Base-by-base conservation (phyloP, 129 eudicot genomes). In the Escallonia rubra region DNA sequence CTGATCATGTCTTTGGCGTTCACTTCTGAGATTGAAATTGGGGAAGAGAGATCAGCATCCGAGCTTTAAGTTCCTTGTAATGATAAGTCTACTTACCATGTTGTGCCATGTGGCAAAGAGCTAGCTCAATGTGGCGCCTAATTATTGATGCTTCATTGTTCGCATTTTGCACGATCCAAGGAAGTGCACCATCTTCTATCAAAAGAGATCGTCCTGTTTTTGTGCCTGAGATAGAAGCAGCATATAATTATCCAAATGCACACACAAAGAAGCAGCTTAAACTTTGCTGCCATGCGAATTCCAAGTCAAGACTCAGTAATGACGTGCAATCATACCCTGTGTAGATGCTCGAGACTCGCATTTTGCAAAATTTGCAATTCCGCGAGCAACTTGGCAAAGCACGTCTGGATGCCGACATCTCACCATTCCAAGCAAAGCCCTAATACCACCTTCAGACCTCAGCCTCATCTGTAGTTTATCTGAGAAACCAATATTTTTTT, bases 321-420 rank as follows among this genome's bases (percentile, higher is more conserved):
- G 34, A 23, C 34, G 34, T 23, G 34, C 34, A 23, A 23, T 23
- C 34, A 23, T 86, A 86, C 99, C 97, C 74, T 90, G 93, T 72
- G 79, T 75, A 55, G 88, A 80, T 34, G 96, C 82, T 73, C 97
- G 85, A 56, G 99, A 94, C 74, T 94, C 99, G 64, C 99, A 94
- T 77, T 94, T 94, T 6, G 99, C 97, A 76, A 94, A 94, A 80
- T 94, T 94, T 62, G 99, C 99, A 73, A 94, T 85, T 43, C 99
- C 99, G 16, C 99, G 99, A 62, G 99, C 99, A 84, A 94, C 91
- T 86, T 94, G 99, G 52, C 96, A 85, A 58, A 94, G 93, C 70
- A 94, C 99, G 49, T 94, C 97, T 11, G 93, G 96, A 85, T 94
- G 99, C 59, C 97, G 85, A 58, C 97, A 82, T 80, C 95, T 79